phyloP scores from a whole-genome alignment of 441 rosid genomes.

The Erodium trifolium region DNA sequence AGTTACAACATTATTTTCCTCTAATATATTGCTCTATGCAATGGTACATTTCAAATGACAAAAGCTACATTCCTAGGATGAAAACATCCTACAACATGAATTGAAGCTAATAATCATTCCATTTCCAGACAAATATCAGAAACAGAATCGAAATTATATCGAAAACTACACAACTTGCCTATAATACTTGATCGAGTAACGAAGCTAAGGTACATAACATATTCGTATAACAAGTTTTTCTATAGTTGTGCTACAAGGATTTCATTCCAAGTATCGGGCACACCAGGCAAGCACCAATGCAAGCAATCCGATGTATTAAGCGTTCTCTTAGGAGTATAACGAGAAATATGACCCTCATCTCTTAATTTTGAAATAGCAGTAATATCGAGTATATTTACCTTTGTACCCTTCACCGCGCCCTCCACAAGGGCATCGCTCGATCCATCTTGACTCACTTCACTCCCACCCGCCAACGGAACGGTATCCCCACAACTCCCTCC shows the following conservation, averaged over 20 bases:
- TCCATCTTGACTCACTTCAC: slow-evolving; percentile 33
- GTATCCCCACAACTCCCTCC: slow-evolving; percentile 66
- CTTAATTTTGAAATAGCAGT: slow-evolving; percentile 56
- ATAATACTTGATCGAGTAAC: no score
- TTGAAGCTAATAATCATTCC: background rate
- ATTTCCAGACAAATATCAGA: background rate
- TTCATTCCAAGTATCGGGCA: slow-evolving; percentile 66
- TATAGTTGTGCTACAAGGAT: slow-evolving; percentile 42
- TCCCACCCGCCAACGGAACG: slow-evolving; percentile 42
- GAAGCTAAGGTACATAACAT: background rate
- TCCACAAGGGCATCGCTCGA: slow-evolving; percentile 47
- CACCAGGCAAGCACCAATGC: slow-evolving; percentile 72
- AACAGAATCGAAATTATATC: background rate
- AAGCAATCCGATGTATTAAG: slow-evolving; percentile 45
- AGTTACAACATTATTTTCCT: background rate
- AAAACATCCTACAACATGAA: background rate
- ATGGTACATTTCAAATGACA: background rate
- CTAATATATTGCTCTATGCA: background rate
- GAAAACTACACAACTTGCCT: no score
- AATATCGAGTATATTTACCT: slow-evolving; percentile 49
- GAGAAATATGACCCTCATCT: slow-evolving; percentile 60
- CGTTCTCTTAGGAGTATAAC: slow-evolving; percentile 29
- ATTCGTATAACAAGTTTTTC: background rate
- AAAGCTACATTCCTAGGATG: no score
- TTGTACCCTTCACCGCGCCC: slow-evolving; percentile 46